phyloP scores from a whole-genome alignment of 1,284 basidiomycete species.

The Fistulinella cinereoalba region DNA sequence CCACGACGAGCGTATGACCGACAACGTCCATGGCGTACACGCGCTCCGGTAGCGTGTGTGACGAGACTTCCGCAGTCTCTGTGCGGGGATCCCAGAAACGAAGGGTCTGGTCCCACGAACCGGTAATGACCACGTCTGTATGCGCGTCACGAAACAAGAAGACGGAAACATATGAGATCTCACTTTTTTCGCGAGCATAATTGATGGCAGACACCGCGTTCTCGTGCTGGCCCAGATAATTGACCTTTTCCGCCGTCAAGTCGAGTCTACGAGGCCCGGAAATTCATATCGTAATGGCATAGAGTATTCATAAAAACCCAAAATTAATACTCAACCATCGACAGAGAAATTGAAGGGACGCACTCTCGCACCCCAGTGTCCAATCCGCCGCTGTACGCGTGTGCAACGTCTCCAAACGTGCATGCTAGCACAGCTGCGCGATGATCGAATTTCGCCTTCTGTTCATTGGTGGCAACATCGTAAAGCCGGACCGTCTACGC shows the following conservation, averaged over 20 bases:
- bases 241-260: constrained; percentile 57
- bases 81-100: constrained; percentile 85
- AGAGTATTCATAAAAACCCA: no score
- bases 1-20: constrained; percentile 77
- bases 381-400: constrained; percentile 71
- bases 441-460: constrained; percentile 74
- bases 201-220: constrained; percentile 65
- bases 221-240: constrained; percentile 63
- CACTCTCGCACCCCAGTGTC: constrained; percentile 74
- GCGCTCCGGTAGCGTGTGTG: constrained; percentile 74
- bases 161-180: not conserved
- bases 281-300: not conserved
- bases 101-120: constrained; percentile 88
- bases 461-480: constrained; percentile 60
- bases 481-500: constrained; percentile 71
- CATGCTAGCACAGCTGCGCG: constrained; percentile 71
- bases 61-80: constrained; percentile 54
- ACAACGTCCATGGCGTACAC: constrained; percentile 81
- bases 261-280: constrained; percentile 44
- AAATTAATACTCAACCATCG: not conserved
- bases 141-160: not conserved
- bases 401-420: constrained; percentile 58
- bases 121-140: constrained; percentile 74
- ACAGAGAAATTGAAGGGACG: constrained; percentile 24
- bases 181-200: constrained; percentile 54